A percentile compares a stretch with the other conserved stretches of the same genome.
Conservation (phyloP, 1,284 basidiomycete genomes). For the Malassezia psittaci region DNA sequence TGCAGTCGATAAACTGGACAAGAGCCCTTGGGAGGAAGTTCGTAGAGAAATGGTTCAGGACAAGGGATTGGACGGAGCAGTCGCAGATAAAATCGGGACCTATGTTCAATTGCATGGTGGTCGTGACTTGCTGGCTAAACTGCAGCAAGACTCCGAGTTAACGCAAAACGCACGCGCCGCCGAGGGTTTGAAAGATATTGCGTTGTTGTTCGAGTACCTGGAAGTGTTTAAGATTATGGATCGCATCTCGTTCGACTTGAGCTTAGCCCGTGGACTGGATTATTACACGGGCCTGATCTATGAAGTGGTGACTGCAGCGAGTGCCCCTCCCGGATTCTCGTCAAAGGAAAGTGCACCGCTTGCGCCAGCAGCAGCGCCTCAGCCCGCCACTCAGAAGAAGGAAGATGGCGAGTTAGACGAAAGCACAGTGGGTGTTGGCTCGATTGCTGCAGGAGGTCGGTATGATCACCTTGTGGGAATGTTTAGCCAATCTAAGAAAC, state of each 20-base stretch:
- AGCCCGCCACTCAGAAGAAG: conserved; percentile 54
- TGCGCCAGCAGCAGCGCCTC: conserved; percentile 14
- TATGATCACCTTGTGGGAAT: conserved; percentile 95
- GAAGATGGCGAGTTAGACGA: conserved; percentile 73
- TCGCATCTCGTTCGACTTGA: conserved; percentile 79
- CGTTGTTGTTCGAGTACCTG: conserved; percentile 70
- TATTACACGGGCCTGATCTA: conserved; percentile 99
- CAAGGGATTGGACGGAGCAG: conserved; percentile 72
- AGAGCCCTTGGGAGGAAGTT: conserved; percentile 79
- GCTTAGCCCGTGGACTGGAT: conserved; percentile 87
- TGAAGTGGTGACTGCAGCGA: conserved; percentile 85
- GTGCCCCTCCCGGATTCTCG: conserved; percentile 70
- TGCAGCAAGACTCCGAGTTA: conserved; percentile 62
- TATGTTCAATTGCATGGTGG: conserved; percentile 83
- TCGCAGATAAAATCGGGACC: conserved; percentile 88
- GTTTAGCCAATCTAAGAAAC: conserved; percentile 64
- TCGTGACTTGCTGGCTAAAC: conserved; percentile 63
- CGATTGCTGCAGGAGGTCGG: conserved; percentile 89
- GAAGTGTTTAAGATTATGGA: conserved; percentile 69
- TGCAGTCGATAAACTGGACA: conserved; percentile 97
- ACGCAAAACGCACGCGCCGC: conserved; percentile 63
- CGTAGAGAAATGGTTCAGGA: conserved; percentile 92
- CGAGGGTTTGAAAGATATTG: conserved; percentile 84
- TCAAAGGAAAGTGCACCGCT: conserved; percentile 18
- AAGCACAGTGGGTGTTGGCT: conserved; percentile 83